Base-by-base conservation (phyloP, 257 asterid genomes). In the Gentiana dahurica region DNA sequence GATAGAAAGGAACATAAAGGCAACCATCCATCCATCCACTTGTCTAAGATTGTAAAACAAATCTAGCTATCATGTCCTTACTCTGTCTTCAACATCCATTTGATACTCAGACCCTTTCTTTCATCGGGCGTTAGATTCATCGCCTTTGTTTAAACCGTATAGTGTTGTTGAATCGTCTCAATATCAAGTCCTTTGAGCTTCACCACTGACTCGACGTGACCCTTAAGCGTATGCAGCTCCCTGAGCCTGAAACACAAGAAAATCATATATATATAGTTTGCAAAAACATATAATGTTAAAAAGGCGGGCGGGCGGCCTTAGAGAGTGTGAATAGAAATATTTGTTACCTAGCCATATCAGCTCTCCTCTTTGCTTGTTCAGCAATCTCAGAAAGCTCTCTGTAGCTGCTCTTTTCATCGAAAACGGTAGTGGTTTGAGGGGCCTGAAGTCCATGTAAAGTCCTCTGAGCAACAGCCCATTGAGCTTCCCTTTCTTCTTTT, bases 391-490 rank as follows among this genome's bases (percentile, higher is more conserved):
- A 78, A 53, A 91, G 79, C 55, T 91, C 98, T 3, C 96, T 71
- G 73, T 91, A 87, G 78, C 87, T 83, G 77, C 73, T 87, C 94
- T 83, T 87, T 57, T 91, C 98, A 3, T 76, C 75, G 65, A 91
- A 87, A 64, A 87, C 50, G 32, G 69, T 81, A 7, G 69, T n/a
- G 13, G 83, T 12, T 69, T 75, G 90, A 5, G 94, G 85, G 34
- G 79, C 79, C 51, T 85, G 96, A 38, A 91, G 96, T 5, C 98
- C 98, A 24, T 91, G 96, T 57, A 87, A 34, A 58, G 96, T 87
- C 75, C 98, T 87, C 79, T 91, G 96, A 61, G 96, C 98, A 70
- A 61, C 92, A 70, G 96, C 98, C 98, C 98, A 91, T 74, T 91
- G 98, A 70, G 96, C 98, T 73, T 91, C 98, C 71, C 98, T 84